Conservation (phyloP, 441 rosid genomes). For the Eutrema salsugineum region DNA sequence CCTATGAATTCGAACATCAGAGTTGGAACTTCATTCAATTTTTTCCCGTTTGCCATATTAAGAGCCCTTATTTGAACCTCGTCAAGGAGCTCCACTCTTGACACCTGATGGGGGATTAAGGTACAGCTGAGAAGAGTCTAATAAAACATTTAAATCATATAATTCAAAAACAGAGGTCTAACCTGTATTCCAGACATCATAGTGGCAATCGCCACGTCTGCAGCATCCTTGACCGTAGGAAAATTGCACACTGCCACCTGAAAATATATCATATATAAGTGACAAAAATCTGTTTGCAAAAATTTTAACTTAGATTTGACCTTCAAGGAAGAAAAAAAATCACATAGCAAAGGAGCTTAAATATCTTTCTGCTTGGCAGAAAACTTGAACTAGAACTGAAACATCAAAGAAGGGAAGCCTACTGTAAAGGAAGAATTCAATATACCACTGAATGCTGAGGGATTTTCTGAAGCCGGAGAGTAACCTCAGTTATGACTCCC, state of each 20-base stretch:
- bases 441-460: slow-evolving; percentile 91
- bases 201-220: slow-evolving; percentile 91
- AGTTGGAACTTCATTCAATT: slow-evolving; percentile 77
- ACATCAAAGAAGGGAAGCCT: neutral
- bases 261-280: slow-evolving; percentile 10
- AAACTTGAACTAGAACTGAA: neutral
- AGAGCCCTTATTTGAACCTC: slow-evolving; percentile 85
- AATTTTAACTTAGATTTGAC: neutral
- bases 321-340: neutral
- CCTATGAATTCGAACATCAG: slow-evolving; percentile 93
- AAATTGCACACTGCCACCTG: slow-evolving; percentile 98
- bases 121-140: slow-evolving; percentile 16
- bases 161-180: slow-evolving; percentile 19
- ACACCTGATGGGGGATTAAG: slow-evolving; percentile 50
- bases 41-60: slow-evolving; percentile 86
- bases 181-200: slow-evolving; percentile 93
- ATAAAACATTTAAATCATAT: neutral
- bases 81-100: slow-evolving; percentile 86
- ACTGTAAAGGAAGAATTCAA: slow-evolving; percentile 6
- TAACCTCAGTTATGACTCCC: slow-evolving; percentile 87
- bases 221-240: slow-evolving; percentile 91
- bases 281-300: neutral
- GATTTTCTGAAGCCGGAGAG: slow-evolving; percentile 86
- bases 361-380: neutral
- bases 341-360: neutral